Percentiles rank a stretch among this genome's conserved stretches.
phyloP scores from a whole-genome alignment of 805 yeast genomes.

The Candida ortonii region DNA sequence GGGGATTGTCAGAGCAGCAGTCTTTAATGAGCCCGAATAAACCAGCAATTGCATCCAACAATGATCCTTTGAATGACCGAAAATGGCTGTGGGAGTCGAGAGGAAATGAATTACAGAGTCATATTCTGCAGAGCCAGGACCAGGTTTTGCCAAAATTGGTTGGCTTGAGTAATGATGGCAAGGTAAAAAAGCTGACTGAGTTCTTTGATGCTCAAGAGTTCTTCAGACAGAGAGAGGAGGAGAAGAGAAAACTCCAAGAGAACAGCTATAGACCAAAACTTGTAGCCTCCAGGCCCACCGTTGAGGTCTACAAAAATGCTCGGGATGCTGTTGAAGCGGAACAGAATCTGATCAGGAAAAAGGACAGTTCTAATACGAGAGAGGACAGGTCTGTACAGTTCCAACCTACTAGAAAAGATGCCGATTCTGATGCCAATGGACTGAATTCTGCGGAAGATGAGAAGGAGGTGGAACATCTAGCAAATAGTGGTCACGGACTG shows the following conservation, averaged over 20 bases:
- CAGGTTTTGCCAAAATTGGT: slow-evolving; percentile 16
- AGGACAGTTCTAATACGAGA: slow-evolving; percentile 7
- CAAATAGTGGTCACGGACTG: too few species aligned
- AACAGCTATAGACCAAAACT: slow-evolving; percentile 71
- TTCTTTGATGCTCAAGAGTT: slow-evolving; percentile 81
- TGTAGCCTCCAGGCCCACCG: slow-evolving; percentile 77
- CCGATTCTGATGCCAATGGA: too few species aligned
- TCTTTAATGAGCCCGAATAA: slow-evolving; percentile 8
- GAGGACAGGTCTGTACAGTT: too few species aligned
- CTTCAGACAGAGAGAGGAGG: slow-evolving; percentile 80
- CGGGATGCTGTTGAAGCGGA: slow-evolving; percentile 76
- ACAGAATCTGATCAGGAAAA: slow-evolving; percentile 22
- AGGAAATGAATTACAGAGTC: slow-evolving; percentile 22
- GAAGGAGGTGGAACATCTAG: neutral
- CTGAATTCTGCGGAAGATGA: too few species aligned
- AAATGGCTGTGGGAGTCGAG: slow-evolving; percentile 24
- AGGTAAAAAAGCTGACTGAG: slow-evolving; percentile 63
- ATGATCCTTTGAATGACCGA: slow-evolving; percentile 11
- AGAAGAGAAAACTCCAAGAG: slow-evolving; percentile 57
- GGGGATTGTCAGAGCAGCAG: slow-evolving; percentile 5
- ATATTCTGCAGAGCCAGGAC: slow-evolving; percentile 18
- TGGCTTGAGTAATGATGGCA: slow-evolving; percentile 29
- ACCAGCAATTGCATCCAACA: slow-evolving; percentile 1
- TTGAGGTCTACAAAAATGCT: slow-evolving; percentile 83
- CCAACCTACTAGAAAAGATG: too few species aligned